Evolutionary conservation across 2,329 filamentous ascomycete genomes (phyloP).

Genomic region (Sporothrix variecibatus): DNA sequence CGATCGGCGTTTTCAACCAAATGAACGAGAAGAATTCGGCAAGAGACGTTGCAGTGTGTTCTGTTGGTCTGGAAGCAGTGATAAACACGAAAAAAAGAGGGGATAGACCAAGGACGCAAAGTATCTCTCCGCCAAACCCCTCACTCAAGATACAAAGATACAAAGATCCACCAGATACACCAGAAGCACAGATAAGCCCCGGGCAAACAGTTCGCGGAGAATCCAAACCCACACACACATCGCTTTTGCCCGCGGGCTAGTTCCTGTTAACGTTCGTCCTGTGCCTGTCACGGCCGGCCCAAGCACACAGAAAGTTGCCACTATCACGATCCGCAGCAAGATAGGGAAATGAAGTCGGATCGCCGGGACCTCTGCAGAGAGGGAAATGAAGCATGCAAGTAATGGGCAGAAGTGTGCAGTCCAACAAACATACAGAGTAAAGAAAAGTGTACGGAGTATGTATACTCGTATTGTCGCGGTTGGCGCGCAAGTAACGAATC

Average conservation of each 20-base stretch:
- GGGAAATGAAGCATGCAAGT: background rate
- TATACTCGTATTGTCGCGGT: background rate
- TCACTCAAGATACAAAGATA: background rate
- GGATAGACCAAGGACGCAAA: background rate
- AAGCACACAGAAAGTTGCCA: constrained; percentile 11
- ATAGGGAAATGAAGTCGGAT: background rate
- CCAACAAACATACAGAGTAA: background rate
- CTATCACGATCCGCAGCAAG: constrained; percentile 13
- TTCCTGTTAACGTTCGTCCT: background rate
- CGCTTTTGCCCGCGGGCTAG: constrained; percentile 14
- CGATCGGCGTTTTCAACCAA: background rate
- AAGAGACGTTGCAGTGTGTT: background rate
- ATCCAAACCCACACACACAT: constrained; percentile 7
- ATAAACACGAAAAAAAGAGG: background rate
- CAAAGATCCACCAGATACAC: too few relatives aligned
- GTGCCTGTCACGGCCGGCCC: background rate
- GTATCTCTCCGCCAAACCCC: background rate
- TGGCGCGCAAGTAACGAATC: constrained; percentile 4
- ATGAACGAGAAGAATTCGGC: constrained; percentile 1
- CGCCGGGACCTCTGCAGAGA: background rate
- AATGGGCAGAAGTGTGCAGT: background rate
- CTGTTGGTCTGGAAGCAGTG: background rate
- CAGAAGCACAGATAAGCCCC: constrained; percentile 5
- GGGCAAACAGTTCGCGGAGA: background rate
- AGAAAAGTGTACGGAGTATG: too few relatives aligned